Base-by-base conservation (phyloP, 2,329 filamentous ascomycete species). In the Arthrobotrys sinensis region DNA sequence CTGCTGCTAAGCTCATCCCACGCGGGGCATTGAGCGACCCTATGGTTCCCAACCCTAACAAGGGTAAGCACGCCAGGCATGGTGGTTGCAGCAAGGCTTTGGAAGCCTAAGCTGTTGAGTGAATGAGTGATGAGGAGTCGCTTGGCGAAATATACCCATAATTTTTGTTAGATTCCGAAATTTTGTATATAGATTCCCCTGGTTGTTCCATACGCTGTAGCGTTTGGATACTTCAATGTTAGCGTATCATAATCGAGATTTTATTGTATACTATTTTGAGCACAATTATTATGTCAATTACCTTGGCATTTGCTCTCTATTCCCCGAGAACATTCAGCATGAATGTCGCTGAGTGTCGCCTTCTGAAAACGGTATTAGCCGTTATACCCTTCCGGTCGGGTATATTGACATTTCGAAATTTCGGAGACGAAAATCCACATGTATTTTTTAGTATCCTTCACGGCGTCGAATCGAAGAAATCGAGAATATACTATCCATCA, bases 1-100 rank as follows among this genome's bases (percentile, higher is more conserved):
- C 75, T 36, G 75, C 75, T n/a, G 62, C 62, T 28, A 78, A 78
- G 53, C 32, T 78, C 40, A 62, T 48, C 67, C 60, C 62, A 36
- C 46, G 75, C 40, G 57, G 34, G 14, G 10, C 64, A 14, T 62
- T 32, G 34, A 21, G 48, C 4, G 66, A 65, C 4, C 5, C 65
- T 21, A 70, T 77, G 73, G 19, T 77, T n/a, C 66, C 73, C 12
- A 77, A 71, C 40, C 73, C 65, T n/a, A 50, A 38, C 60, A 70
- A 71, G 60, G 63, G 63, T n/a, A 73, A 73, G 69, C 69, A 73
- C 40, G 34, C 46, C 24, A 48, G 48, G 21, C 65, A 69, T 10
- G 71, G 71, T 62, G 71, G 71, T 6, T 76, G 71, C 55, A 68
- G 71, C 53, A 38, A 45, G 34, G 62, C 53, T 21, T 57, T 69